Evolutionary conservation across 2,329 filamentous ascomycete genomes (phyloP).

Genomic region (Monilinia polystroma): DNA sequence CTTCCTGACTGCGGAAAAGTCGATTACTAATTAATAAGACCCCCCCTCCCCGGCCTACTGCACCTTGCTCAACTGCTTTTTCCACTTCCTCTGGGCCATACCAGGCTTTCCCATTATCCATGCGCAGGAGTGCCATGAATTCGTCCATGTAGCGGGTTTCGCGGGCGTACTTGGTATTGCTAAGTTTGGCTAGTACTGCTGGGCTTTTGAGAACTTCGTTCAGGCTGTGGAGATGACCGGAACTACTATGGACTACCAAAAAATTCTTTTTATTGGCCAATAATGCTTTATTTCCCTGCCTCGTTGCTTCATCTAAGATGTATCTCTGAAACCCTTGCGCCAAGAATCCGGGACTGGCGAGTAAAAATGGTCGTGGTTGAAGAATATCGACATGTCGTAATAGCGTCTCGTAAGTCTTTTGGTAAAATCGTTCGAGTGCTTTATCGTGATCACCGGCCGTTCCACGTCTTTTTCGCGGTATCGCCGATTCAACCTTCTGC

Average conservation of each 20-base stretch:
- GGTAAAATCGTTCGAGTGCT: slow-evolving; percentile 75
- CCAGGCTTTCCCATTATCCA: slow-evolving; percentile 85
- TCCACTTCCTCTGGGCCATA: slow-evolving; percentile 85
- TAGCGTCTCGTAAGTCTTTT: slow-evolving; percentile 72
- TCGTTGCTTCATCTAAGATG: slow-evolving; percentile 61
- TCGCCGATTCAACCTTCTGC: slow-evolving; percentile 63
- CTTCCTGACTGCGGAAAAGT: slow-evolving; percentile 79
- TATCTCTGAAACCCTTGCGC: slow-evolving; percentile 78
- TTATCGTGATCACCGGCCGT: slow-evolving; percentile 63
- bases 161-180: slow-evolving; percentile 82
- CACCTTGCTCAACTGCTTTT: slow-evolving; percentile 79
- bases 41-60: slow-evolving; percentile 82
- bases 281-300: slow-evolving; percentile 67
- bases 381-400: slow-evolving; percentile 75
- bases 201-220: slow-evolving; percentile 82
- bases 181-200: slow-evolving; percentile 73
- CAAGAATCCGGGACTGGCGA: slow-evolving; percentile 88
- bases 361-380: slow-evolving; percentile 67
- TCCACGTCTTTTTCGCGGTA: slow-evolving; percentile 66
- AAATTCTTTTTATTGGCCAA: slow-evolving; percentile 61
- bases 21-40: slow-evolving; percentile 83
- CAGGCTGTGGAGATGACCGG: slow-evolving; percentile 82
- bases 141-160: slow-evolving; percentile 84
- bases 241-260: slow-evolving; percentile 76
- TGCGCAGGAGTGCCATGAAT: slow-evolving; percentile 73